These are phyloP conservation scores for Exophiala oligosperma DNA, from an alignment of 2,329 filamentous ascomycete genomes.

Conservation along the genomic window DNA sequence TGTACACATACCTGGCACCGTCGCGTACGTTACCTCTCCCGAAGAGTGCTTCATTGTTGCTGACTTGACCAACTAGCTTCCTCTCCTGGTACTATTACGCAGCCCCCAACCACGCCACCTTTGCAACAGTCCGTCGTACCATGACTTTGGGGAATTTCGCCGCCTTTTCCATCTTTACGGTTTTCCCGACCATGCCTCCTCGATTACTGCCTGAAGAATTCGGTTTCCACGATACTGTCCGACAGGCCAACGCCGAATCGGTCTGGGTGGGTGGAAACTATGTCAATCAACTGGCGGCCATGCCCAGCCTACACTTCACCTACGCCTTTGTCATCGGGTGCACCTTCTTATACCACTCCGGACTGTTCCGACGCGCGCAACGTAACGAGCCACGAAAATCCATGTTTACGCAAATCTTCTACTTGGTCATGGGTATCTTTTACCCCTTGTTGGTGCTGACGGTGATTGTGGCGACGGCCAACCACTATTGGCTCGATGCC, in stretches of 20 bases:
- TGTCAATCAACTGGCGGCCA: slow-evolving; percentile 59
- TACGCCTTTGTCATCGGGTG: slow-evolving; percentile 58
- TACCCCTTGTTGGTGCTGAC: slow-evolving; percentile 53
- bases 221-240: slow-evolving; percentile 63
- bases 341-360: slow-evolving; percentile 55
- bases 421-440: slow-evolving; percentile 49
- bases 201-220: slow-evolving; percentile 60
- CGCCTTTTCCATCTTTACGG: slow-evolving; percentile 62
- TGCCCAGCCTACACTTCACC: slow-evolving; percentile 59
- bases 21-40: slow-evolving; percentile 39
- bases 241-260: slow-evolving; percentile 54
- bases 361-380: slow-evolving; percentile 47
- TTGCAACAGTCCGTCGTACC: slow-evolving; percentile 58
- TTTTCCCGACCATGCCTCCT: slow-evolving; percentile 66
- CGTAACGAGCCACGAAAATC: slow-evolving; percentile 43
- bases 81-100: slow-evolving; percentile 45
- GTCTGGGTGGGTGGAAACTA: slow-evolving; percentile 58
- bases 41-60: neutral
- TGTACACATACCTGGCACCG: slow-evolving; percentile 54
- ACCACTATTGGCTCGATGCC: slow-evolving; percentile 60
- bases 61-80: slow-evolving; percentile 37
- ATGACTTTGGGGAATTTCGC: slow-evolving; percentile 63
- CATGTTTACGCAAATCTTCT: slow-evolving; percentile 29
- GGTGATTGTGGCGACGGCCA: slow-evolving; percentile 59
- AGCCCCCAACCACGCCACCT: slow-evolving; percentile 48